Evolutionary conservation across 202 grass and related monocot species (phyloP).

Genomic region (Schoenoplectus tabernaemontani): DNA sequence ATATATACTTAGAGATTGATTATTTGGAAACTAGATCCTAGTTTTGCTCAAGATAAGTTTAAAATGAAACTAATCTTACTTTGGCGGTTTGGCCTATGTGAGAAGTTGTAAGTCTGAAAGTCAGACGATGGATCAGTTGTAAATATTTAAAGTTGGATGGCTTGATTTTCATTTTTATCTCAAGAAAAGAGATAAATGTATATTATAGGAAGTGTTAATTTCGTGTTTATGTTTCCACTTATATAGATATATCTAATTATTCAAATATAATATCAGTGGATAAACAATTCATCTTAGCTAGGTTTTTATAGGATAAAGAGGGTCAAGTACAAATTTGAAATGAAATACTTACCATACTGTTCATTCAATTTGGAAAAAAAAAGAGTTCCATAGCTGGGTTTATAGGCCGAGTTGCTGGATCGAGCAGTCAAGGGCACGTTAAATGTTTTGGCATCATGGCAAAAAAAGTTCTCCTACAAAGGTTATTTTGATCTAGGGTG

Average conservation of each 20-base stretch:
- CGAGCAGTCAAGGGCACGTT: constrained; percentile 68
- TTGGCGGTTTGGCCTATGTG: too few species aligned
- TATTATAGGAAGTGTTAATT: too few species aligned
- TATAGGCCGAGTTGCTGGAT: constrained; percentile 59
- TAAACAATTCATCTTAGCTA: neutral
- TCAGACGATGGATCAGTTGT: too few species aligned
- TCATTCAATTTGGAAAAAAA: neutral
- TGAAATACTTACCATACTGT: neutral
- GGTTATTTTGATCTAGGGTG: constrained; percentile 53
- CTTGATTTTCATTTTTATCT: too few species aligned
- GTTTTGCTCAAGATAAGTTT: neutral
- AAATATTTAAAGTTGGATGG: too few species aligned
- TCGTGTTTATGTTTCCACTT: too few species aligned
- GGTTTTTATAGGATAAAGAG: neutral
- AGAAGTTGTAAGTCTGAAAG: too few species aligned
- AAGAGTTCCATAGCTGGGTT: neutral
- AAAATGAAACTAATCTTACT: too few species aligned
- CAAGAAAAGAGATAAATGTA: too few species aligned
- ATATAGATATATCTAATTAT: too few species aligned
- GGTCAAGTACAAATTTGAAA: neutral
- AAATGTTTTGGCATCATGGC: constrained; percentile 66
- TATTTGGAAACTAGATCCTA: neutral
- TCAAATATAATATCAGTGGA: too few species aligned
- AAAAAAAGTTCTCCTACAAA: constrained; percentile 45
- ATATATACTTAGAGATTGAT: neutral